A percentile compares a stretch with the other conserved stretches of the same genome.
Evolutionary conservation across 73 alveolate genomes (phyloP).

Genomic region (Urostyla sp.): DNA sequence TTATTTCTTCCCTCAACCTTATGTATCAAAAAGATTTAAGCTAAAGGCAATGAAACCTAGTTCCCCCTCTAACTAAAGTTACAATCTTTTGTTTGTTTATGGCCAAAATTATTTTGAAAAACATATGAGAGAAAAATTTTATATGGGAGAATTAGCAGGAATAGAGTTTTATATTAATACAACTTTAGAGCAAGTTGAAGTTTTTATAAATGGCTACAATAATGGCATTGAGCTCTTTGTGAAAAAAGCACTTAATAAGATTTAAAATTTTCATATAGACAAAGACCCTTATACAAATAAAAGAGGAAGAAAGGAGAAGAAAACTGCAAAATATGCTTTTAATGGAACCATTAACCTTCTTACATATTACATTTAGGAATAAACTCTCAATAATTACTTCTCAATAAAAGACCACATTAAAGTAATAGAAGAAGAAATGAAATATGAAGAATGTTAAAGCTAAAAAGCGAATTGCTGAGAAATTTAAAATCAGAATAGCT

Average conservation of each 20-base stretch:
- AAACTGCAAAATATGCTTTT: background rate
- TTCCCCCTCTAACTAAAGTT: slow-evolving; percentile 52
- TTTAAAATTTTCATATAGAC: background rate
- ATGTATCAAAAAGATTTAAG: slow-evolving; percentile 22
- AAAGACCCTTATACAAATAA: slow-evolving; percentile 16
- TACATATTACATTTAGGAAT: background rate
- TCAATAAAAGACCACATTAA: slow-evolving; percentile 12
- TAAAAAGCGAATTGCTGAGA: slow-evolving; percentile 54
- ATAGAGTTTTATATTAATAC: background rate
- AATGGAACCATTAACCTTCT: slow-evolving; percentile 16
- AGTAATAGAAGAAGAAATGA: slow-evolving; percentile 17
- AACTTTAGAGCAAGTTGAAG: background rate
- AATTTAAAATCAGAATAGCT: slow-evolving; percentile 63
- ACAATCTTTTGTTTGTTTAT: slow-evolving; percentile 10
- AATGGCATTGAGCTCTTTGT: slow-evolving; percentile 32
- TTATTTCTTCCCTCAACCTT: slow-evolving; percentile 65
- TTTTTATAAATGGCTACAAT: slow-evolving; percentile 38
- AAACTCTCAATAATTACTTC: background rate
- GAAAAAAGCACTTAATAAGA: background rate
- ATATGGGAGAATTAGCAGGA: slow-evolving; percentile 76
- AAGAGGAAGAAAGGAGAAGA: background rate
- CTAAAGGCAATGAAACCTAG: slow-evolving; percentile 64
- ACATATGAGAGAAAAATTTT: slow-evolving; percentile 65
- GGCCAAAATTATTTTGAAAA: slow-evolving; percentile 47
- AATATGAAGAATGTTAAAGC: slow-evolving; percentile 17